Evolutionary conservation across 2,329 filamentous ascomycete genomes (phyloP).

Genomic region (Chaetomiaceae sp.): DNA sequence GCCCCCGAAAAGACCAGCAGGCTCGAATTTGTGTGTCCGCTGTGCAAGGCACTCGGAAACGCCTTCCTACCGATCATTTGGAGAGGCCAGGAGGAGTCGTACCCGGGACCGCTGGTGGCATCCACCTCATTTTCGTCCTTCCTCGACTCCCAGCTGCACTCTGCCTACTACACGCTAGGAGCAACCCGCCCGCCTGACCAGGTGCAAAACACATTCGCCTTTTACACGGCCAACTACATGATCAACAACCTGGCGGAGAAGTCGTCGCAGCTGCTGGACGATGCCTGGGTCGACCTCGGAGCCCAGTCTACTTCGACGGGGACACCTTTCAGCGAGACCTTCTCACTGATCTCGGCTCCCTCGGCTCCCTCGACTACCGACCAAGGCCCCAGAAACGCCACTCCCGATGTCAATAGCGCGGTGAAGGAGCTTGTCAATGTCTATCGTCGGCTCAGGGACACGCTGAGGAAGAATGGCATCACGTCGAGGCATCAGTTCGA

Average conservation of each 20-base stretch:
- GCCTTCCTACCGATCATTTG: conserved; percentile 91
- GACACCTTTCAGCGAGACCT: conserved; percentile 41
- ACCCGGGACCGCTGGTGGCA: conserved; percentile 66
- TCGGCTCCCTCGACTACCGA: conserved; percentile 34
- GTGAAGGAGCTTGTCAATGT: conserved; percentile 54
- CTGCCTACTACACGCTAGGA: conserved; percentile 38
- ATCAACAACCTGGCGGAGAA: conserved; percentile 38
- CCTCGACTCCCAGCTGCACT: conserved; percentile 54
- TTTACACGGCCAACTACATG: conserved; percentile 37
- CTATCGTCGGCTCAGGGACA: conserved; percentile 57
- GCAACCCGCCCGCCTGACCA: conserved; percentile 32
- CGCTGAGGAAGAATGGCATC: conserved; percentile 52
- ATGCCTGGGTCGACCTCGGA: conserved; percentile 40
- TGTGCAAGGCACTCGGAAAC: conserved; percentile 96
- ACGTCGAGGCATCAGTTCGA: conserved; percentile 35
- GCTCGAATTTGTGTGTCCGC: conserved; percentile 91
- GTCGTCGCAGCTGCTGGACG: conserved; percentile 33
- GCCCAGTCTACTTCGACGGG: conserved; percentile 32
- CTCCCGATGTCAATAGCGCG: conserved; percentile 33
- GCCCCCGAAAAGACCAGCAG: conserved; percentile 76
- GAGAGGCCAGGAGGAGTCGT: conserved; percentile 84
- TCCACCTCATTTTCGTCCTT: conserved; percentile 60
- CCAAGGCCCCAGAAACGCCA: conserved; percentile 7
- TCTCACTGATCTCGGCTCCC: conserved; percentile 36
- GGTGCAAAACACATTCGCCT: conserved; percentile 33